Conservation (phyloP, 179 eudicot species). For the Dionaea muscipula region DNA sequence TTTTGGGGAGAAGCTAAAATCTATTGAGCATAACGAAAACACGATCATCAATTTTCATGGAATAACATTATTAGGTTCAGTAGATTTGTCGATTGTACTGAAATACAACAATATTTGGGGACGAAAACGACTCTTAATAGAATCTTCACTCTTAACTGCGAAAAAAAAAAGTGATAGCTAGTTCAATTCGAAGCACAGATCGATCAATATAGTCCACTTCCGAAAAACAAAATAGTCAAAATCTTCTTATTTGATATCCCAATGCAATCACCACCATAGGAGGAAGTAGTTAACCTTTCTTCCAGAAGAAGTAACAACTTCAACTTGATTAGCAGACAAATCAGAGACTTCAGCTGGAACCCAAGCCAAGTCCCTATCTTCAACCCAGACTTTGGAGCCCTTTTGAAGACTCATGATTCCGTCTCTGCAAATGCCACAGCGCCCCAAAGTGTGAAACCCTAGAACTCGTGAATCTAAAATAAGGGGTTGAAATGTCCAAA, state of each 20-base stretch:
- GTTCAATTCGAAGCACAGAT: too few relatives aligned
- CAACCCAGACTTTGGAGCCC: conserved; percentile 81
- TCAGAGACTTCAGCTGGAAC: conserved; percentile 57
- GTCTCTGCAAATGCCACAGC: not conserved
- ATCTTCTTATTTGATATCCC: not conserved
- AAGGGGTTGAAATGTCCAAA: not conserved
- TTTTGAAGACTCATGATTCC: conserved; percentile 54
- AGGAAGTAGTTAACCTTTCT: conserved; percentile 33
- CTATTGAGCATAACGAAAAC: conserved; percentile 19
- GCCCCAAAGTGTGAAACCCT: not conserved
- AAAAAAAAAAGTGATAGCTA: too few relatives aligned
- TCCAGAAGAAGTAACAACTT: conserved; percentile 39
- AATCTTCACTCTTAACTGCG: too few relatives aligned
- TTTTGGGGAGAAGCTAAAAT: conserved; percentile 50
- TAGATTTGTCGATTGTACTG: not conserved
- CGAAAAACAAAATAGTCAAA: not conserved
- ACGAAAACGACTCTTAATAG: too few relatives aligned
- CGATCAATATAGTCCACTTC: too few relatives aligned
- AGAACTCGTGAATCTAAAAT: not conserved
- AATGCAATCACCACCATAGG: not conserved
- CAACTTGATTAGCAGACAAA: conserved; percentile 46
- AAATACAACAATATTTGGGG: too few relatives aligned
- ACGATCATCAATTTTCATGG: not conserved
- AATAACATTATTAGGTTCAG: too few relatives aligned
- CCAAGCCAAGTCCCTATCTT: conserved; percentile 66